Evolutionary conservation across 805 yeast genomes (phyloP), one percentile per base, ranked within the genome.

Genomic region (Monosporozyma servazzii): DNA sequence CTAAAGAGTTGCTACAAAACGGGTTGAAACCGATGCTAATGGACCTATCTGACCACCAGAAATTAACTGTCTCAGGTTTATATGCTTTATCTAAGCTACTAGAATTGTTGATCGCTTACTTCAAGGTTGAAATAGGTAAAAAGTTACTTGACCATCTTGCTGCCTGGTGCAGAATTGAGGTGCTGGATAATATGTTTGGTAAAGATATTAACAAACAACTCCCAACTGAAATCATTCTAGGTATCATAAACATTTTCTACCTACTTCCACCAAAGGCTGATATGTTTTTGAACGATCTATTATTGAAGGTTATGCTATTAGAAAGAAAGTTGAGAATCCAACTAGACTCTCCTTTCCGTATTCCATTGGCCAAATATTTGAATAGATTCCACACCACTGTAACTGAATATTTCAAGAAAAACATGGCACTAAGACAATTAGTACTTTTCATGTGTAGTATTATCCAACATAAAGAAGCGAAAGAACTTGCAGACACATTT

Each of bases 121-220:
- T 93, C 75, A 86, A 95, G 65, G 97, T 95, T 18, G 99, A 93
- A 66, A 91, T 93, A 57, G 99, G 99, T 31, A 78, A 89, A 48
- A 93, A 93, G 61, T 71, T 93, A 48, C 75, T 95, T 31, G 98
- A 93, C 63, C 99, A 93, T 68, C 73, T 93, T 56, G 85, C 84
- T 78, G 96, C 97, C 0, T 90, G 96, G 96, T 95, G 97, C 0
- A 90, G 87, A 59, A 88, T 93, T 2, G 78, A 79, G 29, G 79
- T 86, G 0, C 67, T 95, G 40, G 81, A 88, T 51, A 80, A 82
- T 55, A 78, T 87, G 43, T 83, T 96, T 0, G 82, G 84, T 5
- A 88, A 84, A 57, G 96, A 86, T 53, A 76, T 95, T 51, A 84
- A 80, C 31, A 84, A 81, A 56, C 90, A 90, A 57, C 83, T 81